Base-by-base conservation (phyloP, 345 rosid species). In the Populus davidiana region DNA sequence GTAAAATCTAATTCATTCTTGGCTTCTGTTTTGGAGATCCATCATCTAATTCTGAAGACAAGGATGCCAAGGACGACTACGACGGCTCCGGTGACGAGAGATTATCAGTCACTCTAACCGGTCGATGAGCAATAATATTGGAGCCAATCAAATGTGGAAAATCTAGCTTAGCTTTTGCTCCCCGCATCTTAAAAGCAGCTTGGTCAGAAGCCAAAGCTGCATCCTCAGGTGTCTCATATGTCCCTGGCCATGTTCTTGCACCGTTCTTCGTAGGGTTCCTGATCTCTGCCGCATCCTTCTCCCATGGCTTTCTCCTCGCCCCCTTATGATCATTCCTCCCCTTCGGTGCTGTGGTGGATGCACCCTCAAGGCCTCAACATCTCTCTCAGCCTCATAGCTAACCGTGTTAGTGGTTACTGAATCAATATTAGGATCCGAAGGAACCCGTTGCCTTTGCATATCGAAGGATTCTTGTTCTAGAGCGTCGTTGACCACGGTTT, bases 271-370 rank as follows among this genome's bases (percentile, higher is more conserved):
- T 87, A 27, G 91, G 91, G 62, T 86, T 91, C 31, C 92, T 85
- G 1, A 91, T 87, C 88, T 90, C 93, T 44, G 93, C 93, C 49
- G 91, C 92, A 54, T 79, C 89, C 66, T 87, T 90, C 70, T 92
- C 92, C 96, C 92, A 89, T 21, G 92, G 91, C 76, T 92, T 77
- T 61, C 88, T 83, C 83, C 83, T 83, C 36, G 84, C 83, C 1
- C 87, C 83, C 29, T 23, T 77, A 43, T 72, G 78, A 71, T 39
- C 10, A 39, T 39, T 39, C 43, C 43, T 6, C 43, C 2, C 43
- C 43, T 39, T 39, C 10, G 10, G 43, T 39, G 43, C 8, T 8
- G 43, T 39, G 43, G 43, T 6, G 1, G 43, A 7, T 39, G 43
- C 43, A 6, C 43, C 10, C 8, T 6, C n/a, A n/a, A n/a, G n/a